Conservation (phyloP, 2,329 filamentous ascomycete genomes). For the Ilyonectria robusta region DNA sequence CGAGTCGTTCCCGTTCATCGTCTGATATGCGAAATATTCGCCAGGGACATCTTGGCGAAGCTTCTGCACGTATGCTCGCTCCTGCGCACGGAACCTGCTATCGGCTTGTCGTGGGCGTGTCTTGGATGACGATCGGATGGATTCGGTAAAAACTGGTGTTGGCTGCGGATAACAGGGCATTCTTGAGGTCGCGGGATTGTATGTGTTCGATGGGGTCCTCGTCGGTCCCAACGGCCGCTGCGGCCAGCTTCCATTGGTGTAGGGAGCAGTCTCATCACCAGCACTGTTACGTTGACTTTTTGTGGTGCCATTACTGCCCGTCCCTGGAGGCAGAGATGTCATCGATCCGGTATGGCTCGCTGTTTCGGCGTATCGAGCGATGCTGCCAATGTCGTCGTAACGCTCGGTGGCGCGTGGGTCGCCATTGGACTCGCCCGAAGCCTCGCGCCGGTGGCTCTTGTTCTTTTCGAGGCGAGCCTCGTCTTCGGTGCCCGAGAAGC, state of each 20-base stretch:
- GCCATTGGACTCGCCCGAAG: constrained; percentile 45
- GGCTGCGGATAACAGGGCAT: constrained; percentile 59
- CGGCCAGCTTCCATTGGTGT: constrained; percentile 60
- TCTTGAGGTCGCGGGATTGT: constrained; percentile 77
- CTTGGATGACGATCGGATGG: constrained; percentile 67
- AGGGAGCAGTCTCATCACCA: constrained; percentile 48
- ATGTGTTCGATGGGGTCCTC: constrained; percentile 84
- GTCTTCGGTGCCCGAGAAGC: constrained; percentile 68
- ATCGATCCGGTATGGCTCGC: constrained; percentile 58
- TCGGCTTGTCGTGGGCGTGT: constrained; percentile 64
- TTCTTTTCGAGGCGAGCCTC: constrained; percentile 58
- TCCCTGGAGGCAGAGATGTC: constrained; percentile 58
- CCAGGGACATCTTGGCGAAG: constrained; percentile 79
- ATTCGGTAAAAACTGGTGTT: constrained; percentile 59
- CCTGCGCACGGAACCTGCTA: constrained; percentile 71
- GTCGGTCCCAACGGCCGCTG: constrained; percentile 78
- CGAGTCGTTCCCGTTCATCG: constrained; percentile 78
- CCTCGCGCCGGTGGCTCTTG: constrained; percentile 55
- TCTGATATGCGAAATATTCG: constrained; percentile 80
- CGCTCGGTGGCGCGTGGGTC: constrained; percentile 64
- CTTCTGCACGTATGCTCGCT: constrained; percentile 94
- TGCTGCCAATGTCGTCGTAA: constrained; percentile 63
- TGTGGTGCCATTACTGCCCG: constrained; percentile 58
- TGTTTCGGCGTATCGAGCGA: constrained; percentile 61
- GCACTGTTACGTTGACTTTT: constrained; percentile 57